Evolutionary conservation across 2,329 filamentous ascomycete genomes (phyloP), one percentile per base, ranked within the genome.

Genomic region (Gyromitra esculenta): DNA sequence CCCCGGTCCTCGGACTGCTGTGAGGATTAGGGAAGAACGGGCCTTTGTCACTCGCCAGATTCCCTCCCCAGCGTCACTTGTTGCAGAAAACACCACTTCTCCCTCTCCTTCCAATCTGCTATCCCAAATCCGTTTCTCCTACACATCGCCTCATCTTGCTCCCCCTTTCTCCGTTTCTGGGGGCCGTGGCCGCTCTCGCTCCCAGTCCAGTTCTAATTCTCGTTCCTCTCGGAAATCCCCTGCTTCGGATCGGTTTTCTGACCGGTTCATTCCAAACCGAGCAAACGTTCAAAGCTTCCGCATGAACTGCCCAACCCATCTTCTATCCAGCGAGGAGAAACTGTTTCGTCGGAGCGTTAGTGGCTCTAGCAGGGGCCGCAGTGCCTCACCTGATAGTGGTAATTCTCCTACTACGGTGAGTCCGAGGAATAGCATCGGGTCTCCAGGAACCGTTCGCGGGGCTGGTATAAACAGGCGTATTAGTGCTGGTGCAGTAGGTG

Each of bases 401-500:
- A 77, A 76, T 59, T 62, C 67, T 21, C 69, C 77, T 41, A 57
- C 76, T 31, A 54, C 43, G 15, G 54, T 56, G 50, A 73, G 57
- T 41, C 50, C 57, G 41, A 52, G 64, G 50, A 73, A 52, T 70
- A 76, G n/a, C 43, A 73, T 11, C 35, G 73, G 57, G 13, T 54
- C 54, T 39, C 65, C 59, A 6, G 57, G 66, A 56, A 41, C 25
- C 9, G 60, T 45, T 48, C 65, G 76, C 69, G 68, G 75, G 21
- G 76, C 77, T 60, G 79, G 80, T 37, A 67, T 80, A 18, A 79
- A 81, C 5, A 81, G 87, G 72, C 86, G 90, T 81, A 85, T 89
- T 77, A 94, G 91, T 82, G 84, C 86, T 77, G 91, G 91, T 1
- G 87, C 90, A 8, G 87, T 95, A 18, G 97, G 92, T 93, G 88